Percentiles rank a stretch among this genome's conserved stretches.
Evolutionary conservation across 345 rosid genomes (phyloP).

Genomic region (Eucalyptus globulus): DNA sequence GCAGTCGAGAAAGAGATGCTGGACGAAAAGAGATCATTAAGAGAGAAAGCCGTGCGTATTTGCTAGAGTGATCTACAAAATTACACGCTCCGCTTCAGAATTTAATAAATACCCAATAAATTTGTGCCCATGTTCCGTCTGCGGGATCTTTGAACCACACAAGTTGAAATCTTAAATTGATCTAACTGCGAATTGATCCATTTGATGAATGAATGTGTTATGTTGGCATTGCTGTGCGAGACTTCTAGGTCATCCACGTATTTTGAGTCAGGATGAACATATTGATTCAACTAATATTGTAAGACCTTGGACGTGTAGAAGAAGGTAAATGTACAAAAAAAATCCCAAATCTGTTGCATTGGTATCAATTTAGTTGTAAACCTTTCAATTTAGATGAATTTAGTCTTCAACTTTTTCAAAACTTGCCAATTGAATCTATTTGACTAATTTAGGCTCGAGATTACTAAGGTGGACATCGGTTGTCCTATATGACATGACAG

Average conservation of each 20-base stretch:
- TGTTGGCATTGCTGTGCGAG: background rate
- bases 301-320: background rate
- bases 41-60: background rate
- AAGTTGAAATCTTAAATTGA: background rate
- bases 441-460: background rate
- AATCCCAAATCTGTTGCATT: fast-evolving
- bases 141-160: background rate
- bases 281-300: background rate
- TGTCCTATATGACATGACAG: too few species aligned
- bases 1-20: background rate
- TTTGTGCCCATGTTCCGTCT: background rate
- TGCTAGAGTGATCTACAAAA: background rate
- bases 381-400: too few species aligned
- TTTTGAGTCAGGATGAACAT: background rate
- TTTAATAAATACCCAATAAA: background rate
- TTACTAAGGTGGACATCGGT: background rate
- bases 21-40: background rate
- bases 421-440: too few species aligned
- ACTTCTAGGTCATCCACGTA: background rate
- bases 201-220: background rate
- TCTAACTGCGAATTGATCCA: background rate
- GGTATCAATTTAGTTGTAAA: too few species aligned
- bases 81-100: background rate
- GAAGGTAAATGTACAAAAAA: background rate
- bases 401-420: too few species aligned